phyloP scores from a whole-genome alignment of 106 monocot species.

The Acanthochlamys bracteata region DNA sequence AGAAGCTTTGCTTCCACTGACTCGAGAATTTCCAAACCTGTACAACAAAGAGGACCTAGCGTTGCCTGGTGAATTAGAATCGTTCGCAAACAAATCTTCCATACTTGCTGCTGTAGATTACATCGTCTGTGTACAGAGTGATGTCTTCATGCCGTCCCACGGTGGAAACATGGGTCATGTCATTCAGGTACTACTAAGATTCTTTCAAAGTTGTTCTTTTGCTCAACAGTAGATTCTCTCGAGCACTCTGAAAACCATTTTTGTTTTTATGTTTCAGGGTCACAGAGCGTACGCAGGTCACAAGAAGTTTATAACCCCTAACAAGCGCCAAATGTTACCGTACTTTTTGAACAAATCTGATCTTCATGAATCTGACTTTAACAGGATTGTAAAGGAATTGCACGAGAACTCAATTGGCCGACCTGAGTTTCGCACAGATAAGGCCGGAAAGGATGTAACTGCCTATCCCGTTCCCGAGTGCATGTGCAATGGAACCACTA shows the following conservation, averaged over 20 bases:
- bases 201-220: not conserved
- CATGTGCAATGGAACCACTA: conserved; percentile 62
- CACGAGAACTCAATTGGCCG: conserved; percentile 71
- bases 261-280: conserved; percentile 21
- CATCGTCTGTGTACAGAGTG: conserved; percentile 75
- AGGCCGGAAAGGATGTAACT: conserved; percentile 62
- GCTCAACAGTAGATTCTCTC: not conserved
- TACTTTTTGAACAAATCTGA: conserved; percentile 59
- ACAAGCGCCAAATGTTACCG: conserved; percentile 80
- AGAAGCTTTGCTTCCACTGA: conserved; percentile 41
- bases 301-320: conserved; percentile 77
- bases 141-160: conserved; percentile 93
- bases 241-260: too few relatives aligned
- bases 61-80: conserved; percentile 50
- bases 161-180: conserved; percentile 90
- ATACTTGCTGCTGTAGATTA: conserved; percentile 81
- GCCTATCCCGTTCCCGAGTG: conserved; percentile 73
- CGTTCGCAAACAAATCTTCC: conserved; percentile 55
- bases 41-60: conserved; percentile 72
- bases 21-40: conserved; percentile 57
- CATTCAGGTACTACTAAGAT: conserved; percentile 21
- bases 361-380: conserved; percentile 56
- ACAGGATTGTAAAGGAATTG: conserved; percentile 51
- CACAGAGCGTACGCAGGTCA: conserved; percentile 68
- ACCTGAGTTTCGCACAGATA: conserved; percentile 44